Evolutionary conservation across 2,329 filamentous ascomycete genomes (phyloP).

Genomic region (Huntiella savannae): DNA sequence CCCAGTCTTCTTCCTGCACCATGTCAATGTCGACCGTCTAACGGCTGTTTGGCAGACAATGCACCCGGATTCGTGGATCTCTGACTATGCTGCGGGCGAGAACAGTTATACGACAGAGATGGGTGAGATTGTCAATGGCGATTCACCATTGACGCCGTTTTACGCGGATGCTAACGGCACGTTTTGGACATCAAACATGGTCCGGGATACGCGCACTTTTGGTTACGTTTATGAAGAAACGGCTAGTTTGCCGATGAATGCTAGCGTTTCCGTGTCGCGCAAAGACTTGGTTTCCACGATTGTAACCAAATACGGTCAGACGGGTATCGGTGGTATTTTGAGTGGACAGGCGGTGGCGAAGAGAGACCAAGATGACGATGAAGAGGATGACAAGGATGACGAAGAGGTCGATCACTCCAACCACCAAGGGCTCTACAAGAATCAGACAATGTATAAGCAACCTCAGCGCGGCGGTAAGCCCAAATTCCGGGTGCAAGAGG

Average conservation of each 20-base stretch:
- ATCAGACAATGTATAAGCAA: too few relatives aligned
- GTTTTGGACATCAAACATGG: conserved; percentile 49
- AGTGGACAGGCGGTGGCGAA: conserved; percentile 24
- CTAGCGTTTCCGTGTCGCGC: conserved; percentile 8
- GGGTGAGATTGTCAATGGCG: conserved; percentile 33
- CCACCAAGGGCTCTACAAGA: too few relatives aligned
- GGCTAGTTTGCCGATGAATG: conserved; percentile 13
- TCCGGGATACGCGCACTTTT: conserved; percentile 40
- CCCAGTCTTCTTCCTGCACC: conserved; percentile 61
- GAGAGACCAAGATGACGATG: conserved; percentile 1
- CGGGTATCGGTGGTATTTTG: conserved; percentile 30
- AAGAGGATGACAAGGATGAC: neutral
- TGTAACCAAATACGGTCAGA: conserved; percentile 20
- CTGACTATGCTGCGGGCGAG: conserved; percentile 32
- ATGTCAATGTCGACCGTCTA: conserved; percentile 55
- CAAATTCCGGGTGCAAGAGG: conserved; percentile 11
- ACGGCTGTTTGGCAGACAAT: conserved; percentile 62
- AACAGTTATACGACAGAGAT: conserved; percentile 41
- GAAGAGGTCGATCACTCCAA: too few relatives aligned
- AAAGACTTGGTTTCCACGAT: conserved; percentile 14
- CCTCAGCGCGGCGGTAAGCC: neutral
- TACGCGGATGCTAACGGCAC: conserved; percentile 35
- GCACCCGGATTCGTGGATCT: conserved; percentile 48
- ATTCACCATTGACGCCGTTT: conserved; percentile 48
- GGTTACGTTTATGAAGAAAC: conserved; percentile 60